Conservation (phyloP, 345 rosid species). For the Excoecaria agallocha region DNA sequence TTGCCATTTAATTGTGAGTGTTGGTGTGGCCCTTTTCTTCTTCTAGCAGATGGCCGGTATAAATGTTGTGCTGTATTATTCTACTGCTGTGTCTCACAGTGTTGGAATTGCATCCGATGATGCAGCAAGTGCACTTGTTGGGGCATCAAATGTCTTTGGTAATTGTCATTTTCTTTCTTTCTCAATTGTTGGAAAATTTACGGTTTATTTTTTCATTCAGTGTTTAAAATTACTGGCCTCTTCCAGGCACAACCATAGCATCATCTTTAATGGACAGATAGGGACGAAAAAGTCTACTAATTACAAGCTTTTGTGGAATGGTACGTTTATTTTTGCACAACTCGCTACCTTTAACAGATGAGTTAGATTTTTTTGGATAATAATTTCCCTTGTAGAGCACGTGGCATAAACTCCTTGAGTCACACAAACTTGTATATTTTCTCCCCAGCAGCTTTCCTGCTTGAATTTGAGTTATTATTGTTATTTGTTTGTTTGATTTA, state of each 20-base stretch:
- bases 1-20: constrained; percentile 80
- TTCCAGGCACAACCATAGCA: constrained; percentile 86
- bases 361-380: neutral
- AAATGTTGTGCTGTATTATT: constrained; percentile 96
- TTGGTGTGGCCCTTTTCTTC: constrained; percentile 95
- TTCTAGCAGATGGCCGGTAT: constrained; percentile 99
- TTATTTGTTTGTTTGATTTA: neutral
- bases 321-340: constrained; percentile 31
- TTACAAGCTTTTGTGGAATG: constrained; percentile 92
- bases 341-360: neutral
- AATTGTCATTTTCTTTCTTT: constrained; percentile 7
- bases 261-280: constrained; percentile 96
- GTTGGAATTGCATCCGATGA: constrained; percentile 93
- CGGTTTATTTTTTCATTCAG: neutral
- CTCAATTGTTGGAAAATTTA: neutral
- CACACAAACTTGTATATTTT: neutral
- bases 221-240: constrained; percentile 13
- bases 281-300: constrained; percentile 91
- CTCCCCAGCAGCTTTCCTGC: neutral
- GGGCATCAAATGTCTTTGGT: constrained; percentile 97
- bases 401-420: neutral
- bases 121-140: constrained; percentile 99
- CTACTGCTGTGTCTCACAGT: constrained; percentile 89
- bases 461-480: neutral
- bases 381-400: neutral